These are phyloP conservation scores for Hanseniaspora clermontiae DNA, from an alignment of 805 yeast genomes.

Conservation along the genomic window DNA sequence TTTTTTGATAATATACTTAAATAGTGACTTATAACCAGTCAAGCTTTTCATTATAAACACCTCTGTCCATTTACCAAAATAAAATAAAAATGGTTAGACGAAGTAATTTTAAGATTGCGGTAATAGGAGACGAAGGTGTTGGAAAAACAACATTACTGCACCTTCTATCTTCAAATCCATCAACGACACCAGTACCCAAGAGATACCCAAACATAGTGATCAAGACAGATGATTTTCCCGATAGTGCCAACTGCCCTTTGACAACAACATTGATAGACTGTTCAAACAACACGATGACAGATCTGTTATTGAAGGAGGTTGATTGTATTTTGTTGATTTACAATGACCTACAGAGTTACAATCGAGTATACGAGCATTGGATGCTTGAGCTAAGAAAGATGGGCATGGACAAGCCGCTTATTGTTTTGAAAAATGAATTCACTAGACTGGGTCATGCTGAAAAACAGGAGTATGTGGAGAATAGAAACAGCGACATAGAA, in stretches of 20 bases:
- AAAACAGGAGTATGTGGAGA: too few species aligned
- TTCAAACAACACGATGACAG: slow-evolving; percentile 47
- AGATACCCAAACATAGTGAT: slow-evolving; percentile 24
- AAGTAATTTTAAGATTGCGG: slow-evolving; percentile 46
- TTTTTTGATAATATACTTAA: neutral
- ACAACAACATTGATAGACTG: slow-evolving; percentile 75
- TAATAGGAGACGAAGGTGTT: slow-evolving; percentile 82
- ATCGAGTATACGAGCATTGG: slow-evolving; percentile 86
- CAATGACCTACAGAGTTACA: slow-evolving; percentile 88
- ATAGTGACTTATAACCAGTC: too few species aligned
- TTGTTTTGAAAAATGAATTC: slow-evolving; percentile 73
- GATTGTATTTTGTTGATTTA: slow-evolving; percentile 92
- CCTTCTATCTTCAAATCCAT: slow-evolving; percentile 36
- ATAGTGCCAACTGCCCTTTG: slow-evolving; percentile 46
- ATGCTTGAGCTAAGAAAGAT: slow-evolving; percentile 80
- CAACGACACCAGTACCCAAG: slow-evolving; percentile 35
- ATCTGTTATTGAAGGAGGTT: slow-evolving; percentile 65
- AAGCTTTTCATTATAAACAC: neutral
- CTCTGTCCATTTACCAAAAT: neutral
- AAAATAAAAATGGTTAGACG: neutral
- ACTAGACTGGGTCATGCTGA: slow-evolving; percentile 28
- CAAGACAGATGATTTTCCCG: slow-evolving; percentile 60
- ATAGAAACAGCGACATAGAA: neutral
- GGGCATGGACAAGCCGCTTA: slow-evolving; percentile 91
- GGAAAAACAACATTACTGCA: slow-evolving; percentile 74